Conservation (phyloP, 2,329 filamentous ascomycete species). For the Arthrobotrys pseudoclavata region DNA sequence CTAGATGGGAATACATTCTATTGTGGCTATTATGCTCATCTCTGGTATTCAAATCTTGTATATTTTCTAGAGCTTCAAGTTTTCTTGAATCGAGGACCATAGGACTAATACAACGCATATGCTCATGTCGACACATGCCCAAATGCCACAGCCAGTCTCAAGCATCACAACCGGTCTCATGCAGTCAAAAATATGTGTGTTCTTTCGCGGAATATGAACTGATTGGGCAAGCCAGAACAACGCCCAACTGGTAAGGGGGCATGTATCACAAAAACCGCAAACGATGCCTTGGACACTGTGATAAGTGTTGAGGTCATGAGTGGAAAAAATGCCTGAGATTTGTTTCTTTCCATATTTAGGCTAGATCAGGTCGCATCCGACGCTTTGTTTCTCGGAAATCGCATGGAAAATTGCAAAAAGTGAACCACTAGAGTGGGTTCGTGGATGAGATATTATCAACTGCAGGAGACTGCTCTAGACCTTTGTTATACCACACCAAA, state of each 20-base stretch:
- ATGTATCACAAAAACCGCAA: slow-evolving; percentile 39
- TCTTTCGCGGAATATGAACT: neutral
- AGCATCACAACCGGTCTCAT: neutral
- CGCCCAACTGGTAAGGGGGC: neutral
- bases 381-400: neutral
- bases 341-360: slow-evolving; percentile 38
- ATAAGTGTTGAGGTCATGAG: slow-evolving; percentile 22
- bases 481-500: slow-evolving; percentile 6
- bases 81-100: no score
- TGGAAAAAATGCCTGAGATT: slow-evolving; percentile 32
- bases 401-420: slow-evolving; percentile 17
- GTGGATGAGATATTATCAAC: slow-evolving; percentile 9
- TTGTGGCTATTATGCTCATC: no score
- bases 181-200: neutral
- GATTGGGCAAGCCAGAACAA: neutral
- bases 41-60: no score
- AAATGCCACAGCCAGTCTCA: neutral
- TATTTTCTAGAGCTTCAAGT: neutral
- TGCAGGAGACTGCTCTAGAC: slow-evolving; percentile 28
- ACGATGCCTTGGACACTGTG: slow-evolving; percentile 17
- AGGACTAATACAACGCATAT: no score
- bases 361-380: slow-evolving; percentile 12
- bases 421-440: neutral
- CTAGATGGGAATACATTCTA: no score
- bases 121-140: neutral